Evolutionary conservation across 345 rosid genomes (phyloP).

Genomic region (Brassica nigra): DNA sequence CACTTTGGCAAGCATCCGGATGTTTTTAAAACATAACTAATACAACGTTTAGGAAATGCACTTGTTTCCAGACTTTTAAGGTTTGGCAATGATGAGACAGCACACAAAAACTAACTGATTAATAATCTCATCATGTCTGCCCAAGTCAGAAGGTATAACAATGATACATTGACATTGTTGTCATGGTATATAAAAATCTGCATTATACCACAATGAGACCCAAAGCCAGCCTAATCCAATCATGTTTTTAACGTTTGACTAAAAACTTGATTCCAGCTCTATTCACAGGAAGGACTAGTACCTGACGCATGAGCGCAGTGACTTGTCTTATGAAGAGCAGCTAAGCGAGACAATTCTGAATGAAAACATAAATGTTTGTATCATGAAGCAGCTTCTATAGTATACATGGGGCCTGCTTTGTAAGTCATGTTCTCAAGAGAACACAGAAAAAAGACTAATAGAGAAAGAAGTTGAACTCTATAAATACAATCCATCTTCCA

Average conservation of each 20-base stretch:
- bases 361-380: background rate
- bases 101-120: background rate
- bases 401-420: background rate
- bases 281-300: slow-evolving; percentile 1
- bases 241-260: background rate
- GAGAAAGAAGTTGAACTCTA: slow-evolving; percentile 6
- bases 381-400: slow-evolving; percentile 4
- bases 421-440: slow-evolving; percentile 5
- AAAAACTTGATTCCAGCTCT: background rate
- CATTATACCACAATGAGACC: slow-evolving; percentile 13
- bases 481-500: slow-evolving; percentile 4
- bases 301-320: background rate
- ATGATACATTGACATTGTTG: slow-evolving; percentile 10
- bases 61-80: slow-evolving; percentile 12
- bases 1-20: background rate
- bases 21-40: slow-evolving; percentile 12
- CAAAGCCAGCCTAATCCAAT: slow-evolving; percentile 4
- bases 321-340: slow-evolving; percentile 5
- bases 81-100: slow-evolving; percentile 31
- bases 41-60: slow-evolving; percentile 2
- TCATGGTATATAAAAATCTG: background rate
- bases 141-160: background rate
- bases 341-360: slow-evolving; percentile 5
- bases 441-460: background rate
- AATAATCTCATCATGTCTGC: slow-evolving; percentile 28